Percentiles rank a stretch among this genome's conserved stretches.
Evolutionary conservation across 129 eudicot genomes (phyloP).

Genomic region (Apium graveolens): DNA sequence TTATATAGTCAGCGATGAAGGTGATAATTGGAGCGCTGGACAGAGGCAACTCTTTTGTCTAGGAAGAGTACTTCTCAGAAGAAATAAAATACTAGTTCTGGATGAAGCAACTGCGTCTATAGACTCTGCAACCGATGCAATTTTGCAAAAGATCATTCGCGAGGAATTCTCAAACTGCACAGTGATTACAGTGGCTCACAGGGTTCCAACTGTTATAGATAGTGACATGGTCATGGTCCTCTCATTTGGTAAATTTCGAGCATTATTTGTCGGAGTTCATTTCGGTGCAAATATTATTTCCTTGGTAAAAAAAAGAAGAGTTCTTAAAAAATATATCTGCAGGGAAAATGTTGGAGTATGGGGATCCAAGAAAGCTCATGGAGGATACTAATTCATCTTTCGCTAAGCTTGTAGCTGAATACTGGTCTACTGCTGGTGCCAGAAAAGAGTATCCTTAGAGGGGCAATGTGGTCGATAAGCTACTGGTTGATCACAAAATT

Average conservation of each 20-base stretch:
- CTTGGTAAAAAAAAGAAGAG: too few relatives aligned
- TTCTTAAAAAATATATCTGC: neutral
- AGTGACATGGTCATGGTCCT: conserved; percentile 7
- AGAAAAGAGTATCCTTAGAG: neutral
- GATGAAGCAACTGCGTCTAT: conserved; percentile 7
- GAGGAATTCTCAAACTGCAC: conserved; percentile 2
- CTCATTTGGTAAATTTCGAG: conserved; percentile 1
- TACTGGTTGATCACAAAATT: too few relatives aligned
- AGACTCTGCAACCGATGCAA: neutral
- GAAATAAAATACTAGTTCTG: neutral
- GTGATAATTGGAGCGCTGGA: conserved; percentile 7
- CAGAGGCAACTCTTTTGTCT: conserved; percentile 5
- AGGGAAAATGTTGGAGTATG: conserved; percentile 70
- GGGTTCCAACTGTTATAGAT: conserved; percentile 2
- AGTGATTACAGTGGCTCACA: conserved; percentile 6
- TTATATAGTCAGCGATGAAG: neutral
- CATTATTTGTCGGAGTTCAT: neutral
- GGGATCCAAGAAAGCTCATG: conserved; percentile 63
- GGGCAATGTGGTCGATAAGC: too few relatives aligned
- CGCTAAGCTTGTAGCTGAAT: conserved; percentile 68
- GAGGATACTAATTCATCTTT: conserved; percentile 41
- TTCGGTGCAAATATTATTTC: too few relatives aligned
- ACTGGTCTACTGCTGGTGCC: conserved; percentile 44
- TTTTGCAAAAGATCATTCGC: conserved; percentile 2
- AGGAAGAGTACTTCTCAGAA: conserved; percentile 1